Conservation (phyloP, 148 eudicot genomes). For the Rhododendron kiyosumense region DNA sequence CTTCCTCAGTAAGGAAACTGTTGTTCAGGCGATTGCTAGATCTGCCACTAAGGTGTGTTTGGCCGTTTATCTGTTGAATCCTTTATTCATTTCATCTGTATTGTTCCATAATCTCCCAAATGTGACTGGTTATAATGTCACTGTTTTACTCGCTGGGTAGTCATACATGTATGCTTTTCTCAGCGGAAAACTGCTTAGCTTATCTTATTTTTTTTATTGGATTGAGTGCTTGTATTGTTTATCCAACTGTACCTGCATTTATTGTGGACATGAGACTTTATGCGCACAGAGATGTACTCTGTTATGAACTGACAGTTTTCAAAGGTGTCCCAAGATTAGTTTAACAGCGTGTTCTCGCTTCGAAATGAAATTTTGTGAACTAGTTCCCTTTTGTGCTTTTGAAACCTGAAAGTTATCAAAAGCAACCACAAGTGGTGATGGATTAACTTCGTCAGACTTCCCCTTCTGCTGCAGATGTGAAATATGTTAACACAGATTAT, state of each 20-base stretch:
- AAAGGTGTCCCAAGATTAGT: not conserved
- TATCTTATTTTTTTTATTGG: not conserved
- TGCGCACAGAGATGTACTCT: not conserved
- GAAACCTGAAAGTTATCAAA: not conserved
- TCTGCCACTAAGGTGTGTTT: slow-evolving; percentile 86
- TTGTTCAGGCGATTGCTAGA: slow-evolving; percentile 93
- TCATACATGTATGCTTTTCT: not conserved
- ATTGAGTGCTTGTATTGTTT: not conserved
- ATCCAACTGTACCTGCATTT: not conserved
- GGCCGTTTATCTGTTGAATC: not conserved
- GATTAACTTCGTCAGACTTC: not conserved
- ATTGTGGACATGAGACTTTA: not conserved
- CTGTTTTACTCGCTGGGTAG: not conserved
- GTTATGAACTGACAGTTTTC: not conserved
- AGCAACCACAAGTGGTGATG: not conserved
- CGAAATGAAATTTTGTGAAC: not conserved
- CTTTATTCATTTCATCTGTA: not conserved
- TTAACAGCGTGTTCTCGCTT: not conserved
- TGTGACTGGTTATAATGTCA: not conserved
- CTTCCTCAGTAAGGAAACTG: slow-evolving; percentile 88
- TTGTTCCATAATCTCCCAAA: not conserved
- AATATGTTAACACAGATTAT: not conserved
- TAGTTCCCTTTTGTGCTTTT: not conserved
- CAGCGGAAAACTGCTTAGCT: not conserved
- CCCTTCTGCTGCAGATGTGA: not conserved